Percentiles rank a stretch among this genome's conserved stretches.
phyloP scores from a whole-genome alignment of 2,329 filamentous ascomycete genomes.

The Phyllosticta citriasiana region DNA sequence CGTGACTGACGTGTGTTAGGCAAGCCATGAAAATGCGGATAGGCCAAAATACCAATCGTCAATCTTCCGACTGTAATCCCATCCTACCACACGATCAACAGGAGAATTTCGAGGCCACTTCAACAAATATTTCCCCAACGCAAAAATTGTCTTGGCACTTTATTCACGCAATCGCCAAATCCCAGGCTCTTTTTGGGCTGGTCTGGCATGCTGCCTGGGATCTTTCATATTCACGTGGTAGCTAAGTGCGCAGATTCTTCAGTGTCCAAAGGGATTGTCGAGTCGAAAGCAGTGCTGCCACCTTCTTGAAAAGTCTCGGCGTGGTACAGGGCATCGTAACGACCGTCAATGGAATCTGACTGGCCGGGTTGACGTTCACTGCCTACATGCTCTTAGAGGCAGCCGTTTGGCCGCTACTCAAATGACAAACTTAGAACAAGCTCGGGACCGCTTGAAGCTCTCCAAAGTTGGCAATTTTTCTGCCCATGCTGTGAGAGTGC shows the following conservation, averaged over 20 bases:
- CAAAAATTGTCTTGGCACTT: not conserved
- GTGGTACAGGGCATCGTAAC: constrained; percentile 8
- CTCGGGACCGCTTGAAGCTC: constrained; percentile 1
- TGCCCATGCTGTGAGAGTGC: not conserved
- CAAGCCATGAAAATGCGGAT: no score
- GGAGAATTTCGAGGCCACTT: no score
- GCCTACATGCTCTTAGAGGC: constrained; percentile 10
- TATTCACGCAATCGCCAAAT: not conserved
- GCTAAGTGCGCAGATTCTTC: constrained; percentile 16
- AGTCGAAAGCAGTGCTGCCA: not conserved
- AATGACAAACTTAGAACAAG: constrained; percentile 1
- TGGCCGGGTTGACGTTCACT: constrained; percentile 9
- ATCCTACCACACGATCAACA: not conserved
- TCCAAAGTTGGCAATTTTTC: not conserved
- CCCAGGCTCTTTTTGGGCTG: not conserved
- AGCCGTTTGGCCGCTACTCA: constrained; percentile 12
- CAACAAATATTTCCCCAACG: no score
- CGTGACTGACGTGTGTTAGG: no score
- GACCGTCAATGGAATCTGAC: constrained; percentile 7
- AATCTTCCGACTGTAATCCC: not conserved
- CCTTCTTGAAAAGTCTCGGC: not conserved
- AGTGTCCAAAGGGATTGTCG: constrained; percentile 7
- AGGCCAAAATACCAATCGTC: no score
- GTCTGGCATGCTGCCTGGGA: not conserved
- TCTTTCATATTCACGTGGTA: constrained; percentile 13